Percentiles rank a stretch among this genome's conserved stretches.
Evolutionary conservation across 495 filamentous ascomycete genomes (phyloP).

Genomic region (Aspergillus saccharolyticus): DNA sequence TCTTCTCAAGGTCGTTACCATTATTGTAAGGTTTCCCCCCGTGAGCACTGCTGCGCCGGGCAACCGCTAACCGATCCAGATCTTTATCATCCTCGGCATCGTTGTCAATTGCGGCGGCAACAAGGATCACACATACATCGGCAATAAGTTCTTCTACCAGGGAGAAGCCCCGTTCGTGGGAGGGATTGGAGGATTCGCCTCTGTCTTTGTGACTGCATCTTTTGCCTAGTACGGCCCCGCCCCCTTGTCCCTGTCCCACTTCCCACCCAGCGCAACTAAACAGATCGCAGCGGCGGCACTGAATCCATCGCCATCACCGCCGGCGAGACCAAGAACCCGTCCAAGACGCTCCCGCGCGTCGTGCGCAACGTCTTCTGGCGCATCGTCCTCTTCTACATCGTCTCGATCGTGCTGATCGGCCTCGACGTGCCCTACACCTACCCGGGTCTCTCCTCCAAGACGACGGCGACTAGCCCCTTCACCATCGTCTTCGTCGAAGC

Average conservation of each 20-base stretch:
- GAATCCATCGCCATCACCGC: constrained; percentile 55
- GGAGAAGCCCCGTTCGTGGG: constrained; percentile 50
- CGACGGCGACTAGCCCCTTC: constrained; percentile 46
- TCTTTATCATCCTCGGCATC: constrained; percentile 50
- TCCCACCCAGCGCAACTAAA: background rate
- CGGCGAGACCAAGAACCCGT: constrained; percentile 47
- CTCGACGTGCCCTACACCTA: constrained; percentile 52
- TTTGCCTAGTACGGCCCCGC: constrained; percentile 39
- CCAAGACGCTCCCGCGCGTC: constrained; percentile 43
- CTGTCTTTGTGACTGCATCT: constrained; percentile 50
- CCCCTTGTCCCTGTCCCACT: background rate
- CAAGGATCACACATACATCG: constrained; percentile 40
- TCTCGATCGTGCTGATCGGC: constrained; percentile 46
- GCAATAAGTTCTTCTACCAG: constrained; percentile 40
- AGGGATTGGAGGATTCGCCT: constrained; percentile 49
- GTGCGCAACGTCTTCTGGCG: constrained; percentile 52
- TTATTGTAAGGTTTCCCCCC: constrained; percentile 35
- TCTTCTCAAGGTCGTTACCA: constrained; percentile 51
- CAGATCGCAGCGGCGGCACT: constrained; percentile 42
- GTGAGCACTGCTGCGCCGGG: too few species aligned
- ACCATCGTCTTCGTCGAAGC: constrained; percentile 49
- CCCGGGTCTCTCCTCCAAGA: constrained; percentile 35
- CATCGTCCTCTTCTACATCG: constrained; percentile 48
- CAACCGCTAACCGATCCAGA: constrained; percentile 21
- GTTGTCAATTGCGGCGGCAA: constrained; percentile 49